Base-by-base conservation (phyloP, 257 asterid species). In the Asclepias syriaca region DNA sequence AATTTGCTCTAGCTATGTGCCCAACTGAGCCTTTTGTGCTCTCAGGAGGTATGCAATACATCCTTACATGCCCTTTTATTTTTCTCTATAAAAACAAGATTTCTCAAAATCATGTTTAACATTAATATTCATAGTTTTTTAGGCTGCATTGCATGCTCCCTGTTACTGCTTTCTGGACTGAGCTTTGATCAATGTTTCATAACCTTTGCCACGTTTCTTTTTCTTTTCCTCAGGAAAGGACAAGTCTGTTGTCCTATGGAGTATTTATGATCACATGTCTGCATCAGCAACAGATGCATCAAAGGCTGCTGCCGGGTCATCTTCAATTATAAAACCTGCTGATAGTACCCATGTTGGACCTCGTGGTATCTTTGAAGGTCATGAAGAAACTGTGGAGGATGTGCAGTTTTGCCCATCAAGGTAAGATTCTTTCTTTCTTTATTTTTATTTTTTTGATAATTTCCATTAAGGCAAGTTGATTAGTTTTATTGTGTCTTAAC, bases 321-420 rank as follows among this genome's bases (percentile, higher is more conserved):
- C 85, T 76, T 85, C 99, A 74, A 73, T 92, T 48, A 82, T 86
- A 61, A 95, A 90, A 79, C 49, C 96, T 75, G 87, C 87, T 81
- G 94, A 88, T 79, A 83, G 81, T 89, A 78, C 97, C 72, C 77
- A 96, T 57, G 85, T 95, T 86, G 96, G 90, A 27, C 97, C 99
- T 60, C 97, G 98, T 60, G 98, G 97, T 43, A 72, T 90, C 72
- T 95, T 95, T 78, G 84, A 82, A 51, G 99, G 99, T 72, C 98
- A 93, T 78, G 83, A 72, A 65, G 98, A 93, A 73, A 93, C 98
- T 55, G 98, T 93, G 76, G 98, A 91, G 83, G 98, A 93, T 77
- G 97, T 93, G 77, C 98, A 93, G 75, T 93, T 93, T 77, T 93
- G 97, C 83, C 98, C 98, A 32, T 85, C 96, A 61, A 95, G 99